Evolutionary conservation across 2,329 filamentous ascomycete species (phyloP).

Genomic region (Verticillium nubilum): DNA sequence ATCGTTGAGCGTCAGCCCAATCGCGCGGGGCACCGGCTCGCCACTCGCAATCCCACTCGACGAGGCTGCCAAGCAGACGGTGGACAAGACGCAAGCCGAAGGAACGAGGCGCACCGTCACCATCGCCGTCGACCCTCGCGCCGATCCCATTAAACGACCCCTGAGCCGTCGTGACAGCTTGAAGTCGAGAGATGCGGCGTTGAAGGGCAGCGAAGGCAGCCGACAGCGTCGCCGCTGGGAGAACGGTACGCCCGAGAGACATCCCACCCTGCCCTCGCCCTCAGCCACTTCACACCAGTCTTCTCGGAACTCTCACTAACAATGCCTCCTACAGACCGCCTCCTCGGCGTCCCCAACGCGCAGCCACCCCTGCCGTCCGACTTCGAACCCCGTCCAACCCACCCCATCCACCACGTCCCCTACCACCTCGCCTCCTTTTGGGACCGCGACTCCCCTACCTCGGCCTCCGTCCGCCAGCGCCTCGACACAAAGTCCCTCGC

Average conservation of each 20-base stretch:
- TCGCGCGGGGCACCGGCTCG: conserved; percentile 54
- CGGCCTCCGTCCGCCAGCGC: conserved; percentile 37
- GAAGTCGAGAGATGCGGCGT: conserved; percentile 63
- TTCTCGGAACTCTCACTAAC: background rate
- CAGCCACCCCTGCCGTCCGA: conserved; percentile 77
- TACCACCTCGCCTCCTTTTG: conserved; percentile 87
- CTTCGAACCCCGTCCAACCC: conserved; percentile 77
- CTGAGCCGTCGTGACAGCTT: conserved; percentile 48
- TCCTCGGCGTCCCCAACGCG: conserved; percentile 80
- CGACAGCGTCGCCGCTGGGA: conserved; percentile 87
- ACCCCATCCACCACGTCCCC: conserved; percentile 72
- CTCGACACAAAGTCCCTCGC: conserved; percentile 40
- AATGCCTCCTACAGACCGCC: conserved; percentile 55
- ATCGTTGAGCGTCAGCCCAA: conserved; percentile 48
- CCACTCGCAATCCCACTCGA: conserved; percentile 74
- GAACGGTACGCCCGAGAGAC: conserved; percentile 59
- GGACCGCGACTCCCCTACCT: conserved; percentile 48
- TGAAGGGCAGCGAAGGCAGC: conserved; percentile 88
- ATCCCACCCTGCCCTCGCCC: no score
- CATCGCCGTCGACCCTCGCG: conserved; percentile 15
- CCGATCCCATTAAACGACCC: conserved; percentile 33
- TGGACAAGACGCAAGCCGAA: conserved; percentile 4
- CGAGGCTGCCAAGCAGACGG: conserved; percentile 27
- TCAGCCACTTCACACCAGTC: no score
- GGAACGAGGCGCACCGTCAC: conserved; percentile 9